A percentile compares a stretch with the other conserved stretches of the same genome.
Evolutionary conservation across 1,139 yeast genomes (phyloP).

Genomic region (Hansenula lynferdii): DNA sequence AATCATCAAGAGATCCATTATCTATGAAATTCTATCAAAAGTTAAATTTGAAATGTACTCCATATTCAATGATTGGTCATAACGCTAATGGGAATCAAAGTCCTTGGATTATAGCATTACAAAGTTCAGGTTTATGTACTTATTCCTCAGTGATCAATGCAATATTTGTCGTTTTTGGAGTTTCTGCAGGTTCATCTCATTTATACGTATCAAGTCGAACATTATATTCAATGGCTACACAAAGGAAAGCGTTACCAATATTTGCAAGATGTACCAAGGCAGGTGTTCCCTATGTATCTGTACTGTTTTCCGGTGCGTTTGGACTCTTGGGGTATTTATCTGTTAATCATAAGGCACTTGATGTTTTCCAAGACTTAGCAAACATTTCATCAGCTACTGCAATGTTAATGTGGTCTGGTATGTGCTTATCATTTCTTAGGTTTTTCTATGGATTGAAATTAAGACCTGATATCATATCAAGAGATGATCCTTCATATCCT

Average conservation of each 20-base stretch:
- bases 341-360: slow-evolving; percentile 51
- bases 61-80: slow-evolving; percentile 1
- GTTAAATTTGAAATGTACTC: slow-evolving; percentile 22
- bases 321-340: slow-evolving; percentile 59
- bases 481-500: slow-evolving; percentile 68
- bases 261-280: slow-evolving; percentile 55
- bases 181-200: slow-evolving; percentile 74
- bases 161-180: slow-evolving; percentile 66
- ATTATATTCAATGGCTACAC: slow-evolving; percentile 66
- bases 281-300: slow-evolving; percentile 75
- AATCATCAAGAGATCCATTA: slow-evolving; percentile 2
- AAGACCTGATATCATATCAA: slow-evolving; percentile 59
- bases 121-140: slow-evolving; percentile 59
- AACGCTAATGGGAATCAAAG: slow-evolving; percentile 54
- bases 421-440: slow-evolving; percentile 68
- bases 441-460: slow-evolving; percentile 64
- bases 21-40: slow-evolving; percentile 7
- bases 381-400: slow-evolving; percentile 68
- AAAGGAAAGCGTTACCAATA: slow-evolving; percentile 59
- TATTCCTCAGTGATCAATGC: slow-evolving; percentile 62
- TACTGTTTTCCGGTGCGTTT: slow-evolving; percentile 54
- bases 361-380: slow-evolving; percentile 62
- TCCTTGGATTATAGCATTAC: slow-evolving; percentile 80
- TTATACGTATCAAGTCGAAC: slow-evolving; percentile 79
- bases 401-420: slow-evolving; percentile 75